Conservation (phyloP, 345 rosid species). For the Carallia brachiata region DNA sequence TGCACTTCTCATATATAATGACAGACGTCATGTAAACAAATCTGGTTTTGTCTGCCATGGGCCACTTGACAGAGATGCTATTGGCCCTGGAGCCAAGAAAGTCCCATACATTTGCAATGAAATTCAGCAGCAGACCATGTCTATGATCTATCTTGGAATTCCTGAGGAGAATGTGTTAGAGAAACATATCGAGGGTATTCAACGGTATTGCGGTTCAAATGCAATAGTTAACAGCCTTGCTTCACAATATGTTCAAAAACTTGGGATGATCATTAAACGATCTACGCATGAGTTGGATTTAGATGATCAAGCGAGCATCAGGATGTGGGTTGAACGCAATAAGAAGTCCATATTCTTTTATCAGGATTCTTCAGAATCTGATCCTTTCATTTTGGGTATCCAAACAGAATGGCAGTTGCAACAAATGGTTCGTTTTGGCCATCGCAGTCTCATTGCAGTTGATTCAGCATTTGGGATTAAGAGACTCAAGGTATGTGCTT, state of each 20-base stretch:
- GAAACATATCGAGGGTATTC: slow-evolving; percentile 94
- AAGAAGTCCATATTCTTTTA: slow-evolving; percentile 83
- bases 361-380: slow-evolving; percentile 73
- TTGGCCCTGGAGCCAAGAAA: slow-evolving; percentile 94
- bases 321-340: slow-evolving; percentile 82
- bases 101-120: slow-evolving; percentile 81
- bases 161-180: slow-evolving; percentile 91
- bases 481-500: slow-evolving; percentile 66
- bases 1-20: slow-evolving; percentile 74
- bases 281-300: slow-evolving; percentile 88
- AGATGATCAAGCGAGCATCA: slow-evolving; percentile 89
- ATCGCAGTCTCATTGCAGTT: slow-evolving; percentile 69
- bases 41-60: slow-evolving; percentile 91
- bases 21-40: slow-evolving; percentile 81
- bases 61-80: slow-evolving; percentile 90
- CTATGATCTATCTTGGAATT: slow-evolving; percentile 94
- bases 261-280: slow-evolving; percentile 82
- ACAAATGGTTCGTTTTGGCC: slow-evolving; percentile 86
- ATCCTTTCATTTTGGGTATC: slow-evolving; percentile 80
- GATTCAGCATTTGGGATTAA: slow-evolving; percentile 91
- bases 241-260: slow-evolving; percentile 86
- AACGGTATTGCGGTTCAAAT: slow-evolving; percentile 75
- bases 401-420: slow-evolving; percentile 98
- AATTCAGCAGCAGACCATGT: slow-evolving; percentile 84
- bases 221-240: slow-evolving; percentile 68